Evolutionary conservation across 441 rosid genomes (phyloP), one percentile per base, ranked within the genome.

Genomic region (Populus trichocarpa): DNA sequence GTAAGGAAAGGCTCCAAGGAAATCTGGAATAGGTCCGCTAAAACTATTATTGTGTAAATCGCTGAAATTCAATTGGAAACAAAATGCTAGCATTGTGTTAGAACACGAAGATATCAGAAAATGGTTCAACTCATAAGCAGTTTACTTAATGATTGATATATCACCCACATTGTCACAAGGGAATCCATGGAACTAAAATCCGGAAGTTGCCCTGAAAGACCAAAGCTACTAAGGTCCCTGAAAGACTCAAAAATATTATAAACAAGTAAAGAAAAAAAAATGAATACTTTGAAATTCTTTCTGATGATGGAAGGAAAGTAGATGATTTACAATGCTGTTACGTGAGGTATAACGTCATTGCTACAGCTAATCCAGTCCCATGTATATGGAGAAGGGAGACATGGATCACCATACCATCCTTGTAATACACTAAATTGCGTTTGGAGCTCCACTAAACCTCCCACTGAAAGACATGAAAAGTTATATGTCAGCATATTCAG

Each of bases 281-380:
- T 33, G 36, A 6, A 33, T 33, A 33, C 8, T 33, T 20, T 64
- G 30, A 18, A 13, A 1, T 13, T 0, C 13, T 22, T n/a, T 22
- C 2, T n/a, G 12, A 16, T 6, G 50, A 66, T 8, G 10, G 8
- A 8, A 72, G 67, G 50, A 40, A 18, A 33, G 36, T 33, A 74
- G 32, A 32, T 53, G 22, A 50, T 76, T 61, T 86, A 88, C 89
- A 88, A 66, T 76, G 83, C 85, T 3, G 85, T 86, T 13, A 84
- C 78, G 32, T 86, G 81, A 66, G 90, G 84, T 1, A 46, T 76
- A 40, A 73, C 69, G 70, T 63, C 84, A 23, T 67, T 1, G n/a
- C 77, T 83, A 40, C 89, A 88, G 65, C 77, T 80, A 70, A 83
- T 64, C 89, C 90, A 86, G 12, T 86, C 89, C 89, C 89, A 86